Conservation (phyloP, 805 yeast species). For the Barnettozyma populi region DNA sequence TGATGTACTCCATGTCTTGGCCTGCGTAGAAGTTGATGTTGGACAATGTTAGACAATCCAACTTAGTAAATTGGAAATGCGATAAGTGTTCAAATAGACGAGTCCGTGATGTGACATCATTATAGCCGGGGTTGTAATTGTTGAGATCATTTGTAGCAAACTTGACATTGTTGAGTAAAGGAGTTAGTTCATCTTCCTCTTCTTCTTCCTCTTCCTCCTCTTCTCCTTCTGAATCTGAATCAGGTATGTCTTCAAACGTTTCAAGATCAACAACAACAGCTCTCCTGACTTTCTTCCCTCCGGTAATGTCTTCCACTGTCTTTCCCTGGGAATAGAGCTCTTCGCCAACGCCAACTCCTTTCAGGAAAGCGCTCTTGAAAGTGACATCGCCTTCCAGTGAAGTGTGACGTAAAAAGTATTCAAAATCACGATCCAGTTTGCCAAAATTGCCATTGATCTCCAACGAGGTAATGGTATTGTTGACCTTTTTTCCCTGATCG, state of each 20-base stretch:
- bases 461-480: conserved; percentile 5
- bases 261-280: conserved; percentile 2
- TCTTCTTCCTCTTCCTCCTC: not conserved
- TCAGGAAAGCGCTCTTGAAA: conserved; percentile 11
- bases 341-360: conserved; percentile 8
- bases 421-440: conserved; percentile 14
- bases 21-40: conserved; percentile 2
- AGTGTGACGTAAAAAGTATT: conserved; percentile 17
- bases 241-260: conserved; percentile 3
- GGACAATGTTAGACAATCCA: not conserved
- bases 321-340: not conserved
- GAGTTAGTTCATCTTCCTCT: conserved; percentile 2
- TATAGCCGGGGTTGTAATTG: conserved; percentile 1
- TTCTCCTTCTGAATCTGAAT: not conserved
- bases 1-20: conserved; percentile 1
- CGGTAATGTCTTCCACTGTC: not conserved
- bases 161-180: not conserved
- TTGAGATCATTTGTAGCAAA: not conserved
- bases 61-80: not conserved
- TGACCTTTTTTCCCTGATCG: not conserved
- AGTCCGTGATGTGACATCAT: not conserved
- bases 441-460: conserved; percentile 23
- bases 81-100: not conserved
- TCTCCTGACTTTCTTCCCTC: not conserved
- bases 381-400: conserved; percentile 9